Base-by-base conservation (phyloP, 2,329 filamentous ascomycete genomes). In the Lecanicillium sp. region DNA sequence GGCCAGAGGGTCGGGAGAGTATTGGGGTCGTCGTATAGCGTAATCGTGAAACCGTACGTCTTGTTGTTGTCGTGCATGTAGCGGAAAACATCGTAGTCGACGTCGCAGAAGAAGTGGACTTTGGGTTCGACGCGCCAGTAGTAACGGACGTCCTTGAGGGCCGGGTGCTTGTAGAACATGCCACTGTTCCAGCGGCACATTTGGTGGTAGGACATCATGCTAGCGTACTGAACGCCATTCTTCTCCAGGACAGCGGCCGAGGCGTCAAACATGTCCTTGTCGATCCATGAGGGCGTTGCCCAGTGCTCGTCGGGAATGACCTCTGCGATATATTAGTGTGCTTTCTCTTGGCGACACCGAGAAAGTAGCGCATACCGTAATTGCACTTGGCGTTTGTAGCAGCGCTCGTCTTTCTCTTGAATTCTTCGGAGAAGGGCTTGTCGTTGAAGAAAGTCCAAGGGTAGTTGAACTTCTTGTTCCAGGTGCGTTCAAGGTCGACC, bases 401-500 rank as follows among this genome's bases (percentile, higher is more conserved):
- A 23, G 83, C 88, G 53, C 78, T 74, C 1, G 90, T 97, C 66
- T 78, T 81, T 59, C 72, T 73, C 71, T 94, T 97, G 73, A 98
- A 98, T 59, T 97, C 90, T 14, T 93, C 86, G 3, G 86, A 84
- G 62, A 98, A 98, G 14, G 88, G 87, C 44, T 87, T 84, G 62
- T 98, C 91, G 69, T 98, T 98, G 77, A 98, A 94, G 67, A 98
- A 98, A 8, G 90, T 96, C 89, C 93, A 98, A 0, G 93, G 93
- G 63, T 98, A 98, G 73, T 98, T 98, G 79, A 97, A 98, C 64
- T 98, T 98, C 74, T 81, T 75, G 62, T 98, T 98, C 90, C 90
- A 98, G 1, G 91, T 97, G 55, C 86, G 74, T 70, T 98, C 93
- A 51, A 98, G 76, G 62, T 98, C 91, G 48, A 70, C 69, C 88